phyloP scores from a whole-genome alignment of 164 flowering plant genomes.

The Vitis cinerea region DNA sequence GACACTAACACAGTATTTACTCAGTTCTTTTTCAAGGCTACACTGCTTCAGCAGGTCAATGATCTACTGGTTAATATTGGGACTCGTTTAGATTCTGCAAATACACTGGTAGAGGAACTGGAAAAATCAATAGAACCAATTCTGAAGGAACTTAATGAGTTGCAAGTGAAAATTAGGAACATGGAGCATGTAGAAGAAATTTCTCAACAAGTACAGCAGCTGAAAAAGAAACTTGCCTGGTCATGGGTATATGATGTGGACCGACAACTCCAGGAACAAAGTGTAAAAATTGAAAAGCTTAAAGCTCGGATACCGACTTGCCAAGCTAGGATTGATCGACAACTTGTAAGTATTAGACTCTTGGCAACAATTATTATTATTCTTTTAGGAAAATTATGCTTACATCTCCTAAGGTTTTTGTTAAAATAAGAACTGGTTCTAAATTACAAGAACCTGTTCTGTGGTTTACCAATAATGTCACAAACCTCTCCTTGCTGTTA shows the following conservation, averaged over 20 bases:
- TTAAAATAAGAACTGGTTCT: too few relatives aligned
- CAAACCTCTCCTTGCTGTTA: too few relatives aligned
- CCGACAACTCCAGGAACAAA: constrained; percentile 49
- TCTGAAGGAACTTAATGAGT: constrained; percentile 59
- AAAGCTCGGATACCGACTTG: constrained; percentile 75
- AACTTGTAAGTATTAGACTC: constrained; percentile 41
- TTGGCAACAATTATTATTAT: neutral
- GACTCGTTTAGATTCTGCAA: constrained; percentile 44
- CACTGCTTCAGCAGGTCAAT: constrained; percentile 87
- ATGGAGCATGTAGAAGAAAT: constrained; percentile 91
- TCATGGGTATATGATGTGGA: constrained; percentile 78
- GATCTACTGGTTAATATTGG: constrained; percentile 59
- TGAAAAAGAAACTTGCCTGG: constrained; percentile 92
- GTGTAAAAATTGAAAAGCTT: constrained; percentile 50
- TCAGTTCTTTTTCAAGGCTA: constrained; percentile 96
- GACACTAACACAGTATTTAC: constrained; percentile 13
- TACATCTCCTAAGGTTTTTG: too few relatives aligned
- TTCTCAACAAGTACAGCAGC: constrained; percentile 53
- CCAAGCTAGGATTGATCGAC: constrained; percentile 68
- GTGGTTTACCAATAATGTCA: too few relatives aligned
- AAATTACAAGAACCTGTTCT: too few relatives aligned
- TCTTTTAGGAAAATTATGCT: neutral
- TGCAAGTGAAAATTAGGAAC: constrained; percentile 71
- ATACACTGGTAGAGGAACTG: constrained; percentile 50
- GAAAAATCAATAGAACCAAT: constrained; percentile 71